Conservation (phyloP, 2,329 filamentous ascomycete species). For the Calonectria fujianensis region DNA sequence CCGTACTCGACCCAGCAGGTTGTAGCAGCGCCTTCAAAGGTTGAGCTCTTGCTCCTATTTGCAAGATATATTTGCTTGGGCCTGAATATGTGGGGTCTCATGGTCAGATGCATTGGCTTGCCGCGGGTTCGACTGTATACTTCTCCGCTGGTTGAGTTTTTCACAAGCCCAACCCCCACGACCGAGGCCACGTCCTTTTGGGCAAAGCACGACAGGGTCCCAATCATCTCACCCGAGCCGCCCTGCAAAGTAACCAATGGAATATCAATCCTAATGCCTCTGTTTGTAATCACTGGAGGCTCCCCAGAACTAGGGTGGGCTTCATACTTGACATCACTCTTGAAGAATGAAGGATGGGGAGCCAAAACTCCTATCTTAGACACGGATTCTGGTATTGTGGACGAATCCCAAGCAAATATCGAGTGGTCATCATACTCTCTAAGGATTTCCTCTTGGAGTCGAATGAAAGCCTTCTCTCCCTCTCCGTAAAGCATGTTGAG, state of each 20-base stretch:
- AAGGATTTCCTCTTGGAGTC: conserved; percentile 54
- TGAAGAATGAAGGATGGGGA: conserved; percentile 43
- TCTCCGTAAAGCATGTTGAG: conserved; percentile 52
- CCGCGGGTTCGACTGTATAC: conserved; percentile 40
- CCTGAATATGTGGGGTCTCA: background rate
- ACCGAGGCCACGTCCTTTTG: conserved; percentile 35
- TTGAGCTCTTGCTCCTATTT: conserved; percentile 25
- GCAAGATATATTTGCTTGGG: conserved; percentile 36
- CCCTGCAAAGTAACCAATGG: conserved; percentile 16
- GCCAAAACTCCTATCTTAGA: conserved; percentile 44
- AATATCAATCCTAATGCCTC: conserved; percentile 42
- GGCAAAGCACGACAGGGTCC: conserved; percentile 38
- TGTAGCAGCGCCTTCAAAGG: background rate
- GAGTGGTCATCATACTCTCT: conserved; percentile 50
- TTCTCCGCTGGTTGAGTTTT: conserved; percentile 8
- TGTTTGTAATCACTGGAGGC: conserved; percentile 43
- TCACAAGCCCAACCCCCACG: conserved; percentile 33
- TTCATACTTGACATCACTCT: conserved; percentile 22
- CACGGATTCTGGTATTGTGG: conserved; percentile 29
- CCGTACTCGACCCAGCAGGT: conserved; percentile 41
- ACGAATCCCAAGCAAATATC: conserved; percentile 49
- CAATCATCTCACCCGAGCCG: conserved; percentile 24
- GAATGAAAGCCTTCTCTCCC: conserved; percentile 49
- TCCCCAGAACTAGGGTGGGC: conserved; percentile 38
- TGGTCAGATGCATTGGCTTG: conserved; percentile 12